A percentile compares a stretch with the other conserved stretches of the same genome.
Conservation (phyloP, 768 basidiomycete species). For the Trametes cinnabarina region DNA sequence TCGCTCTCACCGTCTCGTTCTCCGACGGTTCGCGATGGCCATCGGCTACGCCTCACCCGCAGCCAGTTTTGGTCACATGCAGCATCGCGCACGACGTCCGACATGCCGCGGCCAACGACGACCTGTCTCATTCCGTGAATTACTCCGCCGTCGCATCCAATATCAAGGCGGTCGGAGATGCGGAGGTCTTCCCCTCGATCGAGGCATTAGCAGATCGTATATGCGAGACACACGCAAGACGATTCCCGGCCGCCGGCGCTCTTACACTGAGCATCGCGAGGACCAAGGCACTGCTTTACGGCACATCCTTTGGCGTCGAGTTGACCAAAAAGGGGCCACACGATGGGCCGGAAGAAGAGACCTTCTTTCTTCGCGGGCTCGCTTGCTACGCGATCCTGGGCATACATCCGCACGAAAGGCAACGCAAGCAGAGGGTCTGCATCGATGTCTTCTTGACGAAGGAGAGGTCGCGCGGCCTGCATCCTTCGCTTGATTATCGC, state of each 20-base stretch:
- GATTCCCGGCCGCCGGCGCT: constrained; percentile 34
- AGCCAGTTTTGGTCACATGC: constrained; percentile 55
- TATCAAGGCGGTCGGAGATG: constrained; percentile 31
- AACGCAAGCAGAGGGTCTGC: constrained; percentile 59
- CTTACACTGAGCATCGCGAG: constrained; percentile 47
- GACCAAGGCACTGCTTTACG: constrained; percentile 51
- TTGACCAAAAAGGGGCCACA: constrained; percentile 29
- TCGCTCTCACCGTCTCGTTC: constrained; percentile 43
- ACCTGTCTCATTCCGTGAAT: constrained; percentile 59
- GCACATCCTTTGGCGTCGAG: constrained; percentile 43
- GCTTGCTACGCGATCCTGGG: constrained; percentile 60
- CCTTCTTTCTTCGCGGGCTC: constrained; percentile 39
- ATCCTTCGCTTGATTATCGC: constrained; percentile 39
- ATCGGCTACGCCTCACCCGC: constrained; percentile 35
- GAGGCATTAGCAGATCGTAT: constrained; percentile 46
- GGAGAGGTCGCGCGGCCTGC: constrained; percentile 1
- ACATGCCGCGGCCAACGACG: constrained; percentile 48
- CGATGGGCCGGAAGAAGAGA: constrained; percentile 3
- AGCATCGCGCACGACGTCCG: constrained; percentile 50
- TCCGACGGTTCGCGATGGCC: constrained; percentile 47
- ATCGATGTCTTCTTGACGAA: constrained; percentile 45
- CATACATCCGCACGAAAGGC: constrained; percentile 63
- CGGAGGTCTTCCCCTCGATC: constrained; percentile 39
- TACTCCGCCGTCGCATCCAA: constrained; percentile 46
- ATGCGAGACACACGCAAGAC: constrained; percentile 37